Evolutionary conservation across 148 eudicot species (phyloP).

Genomic region (Pharnaceum exiguum): DNA sequence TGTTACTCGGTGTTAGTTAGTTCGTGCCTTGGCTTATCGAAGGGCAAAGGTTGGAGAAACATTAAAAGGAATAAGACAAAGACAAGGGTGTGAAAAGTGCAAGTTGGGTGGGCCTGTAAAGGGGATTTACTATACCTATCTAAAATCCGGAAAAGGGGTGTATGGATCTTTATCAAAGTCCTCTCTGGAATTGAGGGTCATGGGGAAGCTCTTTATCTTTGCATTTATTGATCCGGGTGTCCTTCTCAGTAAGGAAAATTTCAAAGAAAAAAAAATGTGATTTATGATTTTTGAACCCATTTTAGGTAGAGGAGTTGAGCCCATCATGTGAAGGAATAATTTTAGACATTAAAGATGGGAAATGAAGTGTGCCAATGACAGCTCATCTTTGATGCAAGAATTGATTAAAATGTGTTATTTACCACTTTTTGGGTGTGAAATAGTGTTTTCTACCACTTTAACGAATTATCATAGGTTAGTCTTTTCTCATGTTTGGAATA

Average conservation of each 20-base stretch:
- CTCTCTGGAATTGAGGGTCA: conserved; percentile 8
- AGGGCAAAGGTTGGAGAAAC: background rate
- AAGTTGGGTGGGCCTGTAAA: conserved; percentile 17
- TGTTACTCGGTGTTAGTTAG: background rate
- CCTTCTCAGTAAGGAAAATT: background rate
- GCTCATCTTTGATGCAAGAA: conserved; percentile 6
- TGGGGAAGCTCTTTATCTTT: conserved; percentile 16
- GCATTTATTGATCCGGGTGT: conserved; percentile 20
- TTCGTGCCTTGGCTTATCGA: background rate
- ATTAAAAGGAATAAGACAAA: background rate
- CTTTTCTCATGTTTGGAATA: no score
- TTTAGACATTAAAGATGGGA: conserved; percentile 8
- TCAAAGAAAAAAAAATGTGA: no score
- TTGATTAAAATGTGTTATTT: no score
- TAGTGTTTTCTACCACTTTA: no score
- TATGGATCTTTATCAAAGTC: conserved; percentile 12
- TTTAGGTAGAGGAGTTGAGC: background rate
- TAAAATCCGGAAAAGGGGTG: conserved; percentile 1
- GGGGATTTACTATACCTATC: conserved; percentile 15
- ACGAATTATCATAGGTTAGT: no score
- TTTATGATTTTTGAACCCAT: background rate
- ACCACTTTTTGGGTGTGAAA: no score
- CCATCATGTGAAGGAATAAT: conserved; percentile 14
- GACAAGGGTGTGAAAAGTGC: background rate
- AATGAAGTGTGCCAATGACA: conserved; percentile 17